phyloP scores from a whole-genome alignment of 768 basidiomycete genomes.

The Cyclocybe aegerita region DNA sequence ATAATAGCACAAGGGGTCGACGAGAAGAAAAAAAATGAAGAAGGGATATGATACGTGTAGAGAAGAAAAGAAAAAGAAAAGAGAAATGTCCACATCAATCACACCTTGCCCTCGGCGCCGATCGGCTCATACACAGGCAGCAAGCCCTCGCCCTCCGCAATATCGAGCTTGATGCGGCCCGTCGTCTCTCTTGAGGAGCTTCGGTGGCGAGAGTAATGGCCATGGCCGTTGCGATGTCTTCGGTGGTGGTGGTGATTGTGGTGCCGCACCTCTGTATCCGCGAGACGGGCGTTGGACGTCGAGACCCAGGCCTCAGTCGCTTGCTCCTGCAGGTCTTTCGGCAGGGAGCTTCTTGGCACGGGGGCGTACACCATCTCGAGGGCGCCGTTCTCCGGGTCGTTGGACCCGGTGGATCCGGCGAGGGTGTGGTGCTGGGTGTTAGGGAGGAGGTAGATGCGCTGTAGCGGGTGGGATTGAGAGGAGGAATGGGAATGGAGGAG shows the following conservation, averaged over 20 bases:
- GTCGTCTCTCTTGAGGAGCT: slow-evolving; percentile 27
- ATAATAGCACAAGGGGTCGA: too few relatives aligned
- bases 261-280: slow-evolving; percentile 10
- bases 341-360: slow-evolving; percentile 54
- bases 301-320: slow-evolving; percentile 73
- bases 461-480: slow-evolving; percentile 29
- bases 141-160: slow-evolving; percentile 44
- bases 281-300: slow-evolving; percentile 21
- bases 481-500: slow-evolving; percentile 12
- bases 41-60: background rate
- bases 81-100: background rate
- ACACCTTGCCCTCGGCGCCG: slow-evolving; percentile 14
- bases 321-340: slow-evolving; percentile 50
- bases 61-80: background rate
- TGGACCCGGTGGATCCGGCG: slow-evolving; percentile 4
- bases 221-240: slow-evolving; percentile 27
- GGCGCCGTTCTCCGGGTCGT: slow-evolving; percentile 18
- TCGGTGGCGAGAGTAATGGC: slow-evolving; percentile 24
- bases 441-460: slow-evolving; percentile 68
- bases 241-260: slow-evolving; percentile 24
- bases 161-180: slow-evolving; percentile 44
- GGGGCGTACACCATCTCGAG: slow-evolving; percentile 67
- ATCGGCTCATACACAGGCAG: slow-evolving; percentile 27
- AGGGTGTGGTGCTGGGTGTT: slow-evolving; percentile 8
- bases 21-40: background rate